Evolutionary conservation across 225 moss, liverwort and hornwort species (phyloP).

Genomic region (Climacium dendroides): DNA sequence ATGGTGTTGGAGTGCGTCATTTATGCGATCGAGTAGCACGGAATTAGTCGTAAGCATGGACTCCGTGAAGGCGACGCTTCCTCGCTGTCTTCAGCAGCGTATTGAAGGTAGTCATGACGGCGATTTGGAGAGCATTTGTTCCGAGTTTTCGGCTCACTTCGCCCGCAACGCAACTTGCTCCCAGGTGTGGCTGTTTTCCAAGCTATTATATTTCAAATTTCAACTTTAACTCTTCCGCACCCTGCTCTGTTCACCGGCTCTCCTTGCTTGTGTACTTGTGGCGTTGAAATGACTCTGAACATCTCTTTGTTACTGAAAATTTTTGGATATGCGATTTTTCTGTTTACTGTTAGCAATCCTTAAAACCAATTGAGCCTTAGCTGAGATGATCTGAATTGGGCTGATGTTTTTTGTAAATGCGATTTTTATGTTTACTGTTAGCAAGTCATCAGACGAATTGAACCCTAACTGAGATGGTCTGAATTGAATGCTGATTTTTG

Average conservation of each 20-base stretch:
- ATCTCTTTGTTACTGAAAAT: background rate
- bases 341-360: background rate
- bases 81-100: background rate
- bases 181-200: background rate
- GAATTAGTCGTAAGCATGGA: conserved; percentile 7
- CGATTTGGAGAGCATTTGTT: conserved; percentile 11
- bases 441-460: background rate
- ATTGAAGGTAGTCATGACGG: conserved; percentile 1
- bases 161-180: conserved; percentile 3
- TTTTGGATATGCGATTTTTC: background rate
- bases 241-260: background rate
- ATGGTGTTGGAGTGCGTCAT: background rate
- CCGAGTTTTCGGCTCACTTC: conserved; percentile 17
- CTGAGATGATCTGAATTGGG: background rate
- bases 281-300: background rate
- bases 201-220: background rate
- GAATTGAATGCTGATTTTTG: background rate
- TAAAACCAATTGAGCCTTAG: background rate
- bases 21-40: background rate
- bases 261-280: background rate
- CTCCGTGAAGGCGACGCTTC: conserved; percentile 15
- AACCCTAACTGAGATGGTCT: background rate
- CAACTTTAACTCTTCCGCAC: background rate
- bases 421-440: background rate
- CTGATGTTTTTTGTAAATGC: background rate